phyloP scores from a whole-genome alignment of 2,329 filamentous ascomycete species.

The Xylaria sp. region DNA sequence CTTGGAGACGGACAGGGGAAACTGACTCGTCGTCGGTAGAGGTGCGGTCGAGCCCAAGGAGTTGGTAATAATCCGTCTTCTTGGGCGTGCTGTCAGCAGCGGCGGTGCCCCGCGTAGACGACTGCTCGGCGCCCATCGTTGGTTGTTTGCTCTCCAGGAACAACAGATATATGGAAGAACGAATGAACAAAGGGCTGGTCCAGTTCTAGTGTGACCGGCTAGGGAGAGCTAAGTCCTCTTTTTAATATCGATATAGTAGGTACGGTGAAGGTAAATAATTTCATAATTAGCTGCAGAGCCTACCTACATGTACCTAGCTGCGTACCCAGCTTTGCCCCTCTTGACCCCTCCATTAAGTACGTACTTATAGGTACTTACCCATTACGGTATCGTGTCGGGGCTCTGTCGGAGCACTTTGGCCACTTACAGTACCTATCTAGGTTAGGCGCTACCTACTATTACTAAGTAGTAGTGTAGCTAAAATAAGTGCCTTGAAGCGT shows the following conservation, averaged over 20 bases:
- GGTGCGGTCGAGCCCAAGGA: constrained; percentile 77
- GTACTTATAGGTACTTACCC: too few relatives aligned
- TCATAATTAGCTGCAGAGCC: too few relatives aligned
- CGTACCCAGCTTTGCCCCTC: constrained; percentile 18
- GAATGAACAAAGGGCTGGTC: too few relatives aligned
- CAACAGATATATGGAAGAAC: too few relatives aligned
- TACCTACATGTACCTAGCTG: too few relatives aligned
- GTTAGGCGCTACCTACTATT: neutral
- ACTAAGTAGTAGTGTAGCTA: neutral
- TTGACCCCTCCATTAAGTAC: constrained; percentile 22
- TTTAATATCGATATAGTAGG: too few relatives aligned
- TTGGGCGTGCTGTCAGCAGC: constrained; percentile 46
- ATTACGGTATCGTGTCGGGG: neutral
- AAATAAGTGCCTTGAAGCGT: neutral
- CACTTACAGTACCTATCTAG: neutral
- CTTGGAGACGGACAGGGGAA: neutral
- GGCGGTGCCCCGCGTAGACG: constrained; percentile 54
- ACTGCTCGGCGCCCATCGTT: constrained; percentile 66
- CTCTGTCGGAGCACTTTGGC: neutral
- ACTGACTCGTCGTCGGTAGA: constrained; percentile 83
- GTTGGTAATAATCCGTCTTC: constrained; percentile 87
- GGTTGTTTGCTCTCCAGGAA: neutral
- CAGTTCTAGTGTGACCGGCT: too few relatives aligned
- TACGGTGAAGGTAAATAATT: too few relatives aligned
- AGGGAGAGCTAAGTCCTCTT: too few relatives aligned